Conservation (phyloP, 1,139 yeast genomes). For the Candida pseudoviswanathii region DNA sequence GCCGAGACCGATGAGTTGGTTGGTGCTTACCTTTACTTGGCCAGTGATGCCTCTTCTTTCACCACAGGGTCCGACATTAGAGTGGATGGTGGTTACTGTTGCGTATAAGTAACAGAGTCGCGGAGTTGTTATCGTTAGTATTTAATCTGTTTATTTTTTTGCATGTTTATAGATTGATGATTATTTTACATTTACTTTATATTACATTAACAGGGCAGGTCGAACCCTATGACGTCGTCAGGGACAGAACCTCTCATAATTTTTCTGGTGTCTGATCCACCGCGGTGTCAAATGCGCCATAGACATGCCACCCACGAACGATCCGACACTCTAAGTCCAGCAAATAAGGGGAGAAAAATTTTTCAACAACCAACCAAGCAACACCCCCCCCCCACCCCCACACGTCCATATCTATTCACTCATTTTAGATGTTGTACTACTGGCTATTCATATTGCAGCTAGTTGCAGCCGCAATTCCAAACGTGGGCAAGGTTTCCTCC, state of each 20-base stretch:
- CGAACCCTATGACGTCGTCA: neutral
- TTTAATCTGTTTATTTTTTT: neutral
- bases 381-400: neutral
- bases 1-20: conserved; percentile 41
- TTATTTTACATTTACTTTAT: neutral
- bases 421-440: conserved; percentile 3
- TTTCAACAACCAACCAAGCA: neutral
- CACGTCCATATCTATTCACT: too few species aligned
- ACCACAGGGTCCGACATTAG: conserved; percentile 49
- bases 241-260: too few species aligned
- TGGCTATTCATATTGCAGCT: conserved; percentile 2
- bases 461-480: neutral
- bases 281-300: too few species aligned
- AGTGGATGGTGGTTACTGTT: conserved; percentile 51
- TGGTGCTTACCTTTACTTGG: conserved; percentile 47
- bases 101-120: conserved; percentile 19
- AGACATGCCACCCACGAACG: too few species aligned
- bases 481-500: conserved; percentile 1
- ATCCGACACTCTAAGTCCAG: too few species aligned
- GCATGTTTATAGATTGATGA: conserved; percentile 2
- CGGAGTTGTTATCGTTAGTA: neutral
- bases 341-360: neutral
- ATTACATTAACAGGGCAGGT: neutral
- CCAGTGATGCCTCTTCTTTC: conserved; percentile 42
- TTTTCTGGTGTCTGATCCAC: too few species aligned